Evolutionary conservation across 805 yeast genomes (phyloP), one percentile per base, ranked within the genome.

Genomic region (Helenozyma baotianmanensis): DNA sequence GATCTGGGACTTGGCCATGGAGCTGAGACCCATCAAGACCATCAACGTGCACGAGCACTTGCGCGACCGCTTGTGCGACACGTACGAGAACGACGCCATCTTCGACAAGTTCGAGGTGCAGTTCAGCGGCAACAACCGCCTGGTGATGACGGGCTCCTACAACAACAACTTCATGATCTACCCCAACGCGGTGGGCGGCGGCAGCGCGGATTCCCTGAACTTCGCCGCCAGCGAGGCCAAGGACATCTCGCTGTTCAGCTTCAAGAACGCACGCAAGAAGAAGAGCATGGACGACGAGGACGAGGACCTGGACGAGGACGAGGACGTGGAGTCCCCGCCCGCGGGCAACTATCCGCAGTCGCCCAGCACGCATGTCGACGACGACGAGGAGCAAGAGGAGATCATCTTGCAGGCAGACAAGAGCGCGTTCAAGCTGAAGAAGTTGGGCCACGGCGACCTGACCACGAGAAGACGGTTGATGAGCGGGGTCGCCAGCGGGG

Each of bases 1-100:
- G 63, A 82, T 92, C 48, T 92, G 99, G 99, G 99, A 92, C 68
- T 74, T 92, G 42, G 87, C 87, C 45, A 92, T 92, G 98, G 96
- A 92, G 62, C 81, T 80, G 45, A 86, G 82, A 59, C 99, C 99
- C 23, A 64, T 94, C 37, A 87, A 87, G 60, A 89, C 97, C 11
- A 89, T 92, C 41, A 87, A 87, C 56, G 88, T 94, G 43, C 98
- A 92, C 62, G 97, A 92, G 58, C 94, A 86, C 58, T 75, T 92
- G 53, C 78, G 96, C 50, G 96, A 88, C 53, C 73, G 90, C 54
- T 69, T 92, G 53, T 90, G 97, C 65, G 97, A 94, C 60, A 88
- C 97, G 27, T 92, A 94, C 68, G 99, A 92, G 60, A 89, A 88
- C 58, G 99, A 92, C 65, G 95, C 97, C 28, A 92, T 92, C 37